Conservation (phyloP, 768 basidiomycete genomes). For the Mycena pura region DNA sequence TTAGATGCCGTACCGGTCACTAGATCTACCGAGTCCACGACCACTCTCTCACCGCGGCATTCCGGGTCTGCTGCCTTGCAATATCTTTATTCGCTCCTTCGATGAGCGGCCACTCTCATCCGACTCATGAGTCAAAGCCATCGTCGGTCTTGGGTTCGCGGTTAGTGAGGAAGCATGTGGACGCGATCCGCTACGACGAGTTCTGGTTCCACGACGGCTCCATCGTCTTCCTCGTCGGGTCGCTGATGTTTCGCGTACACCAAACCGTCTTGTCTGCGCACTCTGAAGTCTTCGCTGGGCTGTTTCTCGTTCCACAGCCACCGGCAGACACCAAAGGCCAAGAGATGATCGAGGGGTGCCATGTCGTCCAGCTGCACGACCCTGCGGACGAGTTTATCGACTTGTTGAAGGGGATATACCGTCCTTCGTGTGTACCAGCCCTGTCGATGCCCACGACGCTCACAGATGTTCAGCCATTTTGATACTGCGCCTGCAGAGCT, state of each 20-base stretch:
- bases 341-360: slow-evolving; percentile 54
- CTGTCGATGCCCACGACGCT: background rate
- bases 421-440: slow-evolving; percentile 44
- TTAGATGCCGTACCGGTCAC: too few relatives aligned
- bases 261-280: slow-evolving; percentile 56
- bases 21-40: too few relatives aligned
- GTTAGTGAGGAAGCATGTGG: slow-evolving; percentile 21
- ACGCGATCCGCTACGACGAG: slow-evolving; percentile 35
- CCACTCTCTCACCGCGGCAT: too few relatives aligned
- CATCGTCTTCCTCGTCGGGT: slow-evolving; percentile 48
- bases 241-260: slow-evolving; percentile 51
- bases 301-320: slow-evolving; percentile 62
- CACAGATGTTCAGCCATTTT: slow-evolving; percentile 39
- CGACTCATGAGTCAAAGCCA: background rate
- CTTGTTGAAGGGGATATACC: slow-evolving; percentile 59
- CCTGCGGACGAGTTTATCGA: slow-evolving; percentile 52
- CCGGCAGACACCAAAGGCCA: slow-evolving; percentile 31
- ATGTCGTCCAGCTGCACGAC: slow-evolving; percentile 58
- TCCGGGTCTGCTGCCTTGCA: too few relatives aligned
- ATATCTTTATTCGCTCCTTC: background rate
- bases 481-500: slow-evolving; percentile 47
- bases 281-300: slow-evolving; percentile 69
- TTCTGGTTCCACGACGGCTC: slow-evolving; percentile 58
- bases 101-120: slow-evolving; percentile 3
- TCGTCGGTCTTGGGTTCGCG: background rate